Base-by-base conservation (phyloP, 768 basidiomycete species). In the Kwoniella europaea region DNA sequence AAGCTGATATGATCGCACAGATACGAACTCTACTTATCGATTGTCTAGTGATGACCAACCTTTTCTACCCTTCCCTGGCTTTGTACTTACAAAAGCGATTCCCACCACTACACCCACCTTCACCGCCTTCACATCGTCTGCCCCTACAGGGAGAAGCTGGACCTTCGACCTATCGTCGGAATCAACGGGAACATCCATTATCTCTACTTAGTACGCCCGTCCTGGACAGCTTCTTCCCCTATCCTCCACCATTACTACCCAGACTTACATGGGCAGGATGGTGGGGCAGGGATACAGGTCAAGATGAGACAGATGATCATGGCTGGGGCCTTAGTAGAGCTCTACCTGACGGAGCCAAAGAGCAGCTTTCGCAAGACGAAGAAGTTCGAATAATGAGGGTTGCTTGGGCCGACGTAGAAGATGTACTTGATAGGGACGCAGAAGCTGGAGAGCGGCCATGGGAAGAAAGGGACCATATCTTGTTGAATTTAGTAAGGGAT, bases 41-140 rank as follows among this genome's bases (percentile, higher is more conserved):
- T 54, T 81, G 81, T 61, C 71, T 83, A 53, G 82, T 83, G 13
- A 83, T 83, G 82, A 83, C 82, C 16, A 81, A 80, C 55, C 72
- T 83, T 15, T 83, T 83, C 71, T 83, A 83, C 68, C 82, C 82
- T 2, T 78, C 82, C 3, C 70, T 83, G 10, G 79, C 79, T 18
- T 53, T 83, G 7, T 82, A 80, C 46, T 63, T 82, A 1, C 75
- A 76, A 43, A 79, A 79, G 46, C 69, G 68, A 29, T 77, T 70
- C 50, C 77, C 76, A 13, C 77, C 77, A 0, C 52, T 77, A 24
- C 71, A 63, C 15, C 67, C 76, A 27, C 74, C 79, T 18, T 67
- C 77, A 22, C 75, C 71, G 9, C 71, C 79, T 12, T 58, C 72
- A 7, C 69, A 77, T 57, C 78, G 67, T 2, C 57, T 65, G 46